phyloP scores from a whole-genome alignment of 768 basidiomycete species.

The Clitopilus hobsonii region DNA sequence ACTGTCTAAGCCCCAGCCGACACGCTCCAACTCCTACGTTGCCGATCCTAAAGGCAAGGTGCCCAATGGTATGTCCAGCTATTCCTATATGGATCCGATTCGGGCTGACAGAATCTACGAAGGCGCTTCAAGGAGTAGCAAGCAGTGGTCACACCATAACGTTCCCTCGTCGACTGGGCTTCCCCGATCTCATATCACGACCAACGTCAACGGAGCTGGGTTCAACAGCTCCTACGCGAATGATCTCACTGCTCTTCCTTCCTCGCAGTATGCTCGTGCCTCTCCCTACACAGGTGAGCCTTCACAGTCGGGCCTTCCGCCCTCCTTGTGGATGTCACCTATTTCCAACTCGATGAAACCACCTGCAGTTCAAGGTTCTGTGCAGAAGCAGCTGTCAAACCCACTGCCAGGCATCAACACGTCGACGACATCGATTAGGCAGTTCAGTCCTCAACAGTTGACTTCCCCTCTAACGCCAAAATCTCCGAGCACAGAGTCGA shows the following conservation, averaged over 20 bases:
- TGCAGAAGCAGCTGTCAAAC: constrained; percentile 30
- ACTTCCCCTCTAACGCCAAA: constrained; percentile 31
- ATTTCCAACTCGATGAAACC: constrained; percentile 43
- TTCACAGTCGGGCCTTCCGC: constrained; percentile 53
- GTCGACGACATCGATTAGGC: constrained; percentile 25
- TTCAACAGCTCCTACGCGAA: constrained; percentile 5
- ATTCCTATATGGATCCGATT: constrained; percentile 1
- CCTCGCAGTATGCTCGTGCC: constrained; percentile 14
- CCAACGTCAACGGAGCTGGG: constrained; percentile 2
- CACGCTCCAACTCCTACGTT: constrained; percentile 25
- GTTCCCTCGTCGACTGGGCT: constrained; percentile 5
- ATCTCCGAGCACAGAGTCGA: constrained; percentile 46
- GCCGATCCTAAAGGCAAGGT: constrained; percentile 18
- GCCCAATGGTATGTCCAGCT: constrained; percentile 16
- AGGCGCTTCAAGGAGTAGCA: constrained; percentile 6
- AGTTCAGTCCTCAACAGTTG: constrained; percentile 33
- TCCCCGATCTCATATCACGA: constrained; percentile 10
- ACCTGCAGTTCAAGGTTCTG: constrained; percentile 33
- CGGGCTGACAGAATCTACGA: constrained; percentile 6
- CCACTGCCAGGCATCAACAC: constrained; percentile 25
- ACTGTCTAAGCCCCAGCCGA: constrained; percentile 19
- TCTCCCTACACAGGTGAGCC: constrained; percentile 40
- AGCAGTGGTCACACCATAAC: constrained; percentile 4
- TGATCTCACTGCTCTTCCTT: constrained; percentile 8
- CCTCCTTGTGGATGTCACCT: constrained; percentile 85